Evolutionary conservation across 108 stramenopile genomes (phyloP).

Genomic region (Mediolabrus comicus): DNA sequence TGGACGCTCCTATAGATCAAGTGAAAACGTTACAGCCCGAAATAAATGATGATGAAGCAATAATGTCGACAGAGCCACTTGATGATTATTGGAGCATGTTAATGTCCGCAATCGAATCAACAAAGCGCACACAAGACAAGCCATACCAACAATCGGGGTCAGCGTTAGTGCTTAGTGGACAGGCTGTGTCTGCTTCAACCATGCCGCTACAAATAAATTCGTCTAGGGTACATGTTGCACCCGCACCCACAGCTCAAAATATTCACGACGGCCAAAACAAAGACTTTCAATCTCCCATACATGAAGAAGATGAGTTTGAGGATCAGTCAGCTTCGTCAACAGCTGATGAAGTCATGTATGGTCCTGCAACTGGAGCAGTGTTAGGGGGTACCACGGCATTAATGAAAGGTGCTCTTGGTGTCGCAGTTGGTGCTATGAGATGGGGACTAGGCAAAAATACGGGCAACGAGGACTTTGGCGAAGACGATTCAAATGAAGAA

Average conservation of each 20-base stretch:
- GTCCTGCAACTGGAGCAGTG: constrained; percentile 35
- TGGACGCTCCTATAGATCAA: constrained; percentile 33
- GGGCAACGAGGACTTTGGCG: constrained; percentile 8
- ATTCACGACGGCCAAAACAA: neutral
- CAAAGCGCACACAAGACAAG: neutral
- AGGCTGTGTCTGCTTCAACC: constrained; percentile 4
- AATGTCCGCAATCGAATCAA: neutral
- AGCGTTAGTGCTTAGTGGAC: constrained; percentile 25
- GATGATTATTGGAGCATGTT: constrained; percentile 34
- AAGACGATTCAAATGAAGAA: constrained; percentile 9
- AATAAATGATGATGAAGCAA: constrained; percentile 1
- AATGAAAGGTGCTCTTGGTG: constrained; percentile 52
- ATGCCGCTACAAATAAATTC: constrained; percentile 23
- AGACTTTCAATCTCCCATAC: neutral
- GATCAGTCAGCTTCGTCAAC: constrained; percentile 8
- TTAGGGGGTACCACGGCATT: constrained; percentile 53
- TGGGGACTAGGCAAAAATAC: constrained; percentile 46
- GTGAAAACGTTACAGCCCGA: neutral
- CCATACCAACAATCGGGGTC: neutral
- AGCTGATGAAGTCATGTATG: constrained; percentile 25
- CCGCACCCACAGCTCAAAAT: neutral
- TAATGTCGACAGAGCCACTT: constrained; percentile 5
- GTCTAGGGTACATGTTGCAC: constrained; percentile 23
- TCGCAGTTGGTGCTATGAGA: constrained; percentile 47
- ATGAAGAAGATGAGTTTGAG: constrained; percentile 1